Evolutionary conservation across 352 stramenopile genomes (phyloP).

Genomic region (Nothophytophthora sp.): DNA sequence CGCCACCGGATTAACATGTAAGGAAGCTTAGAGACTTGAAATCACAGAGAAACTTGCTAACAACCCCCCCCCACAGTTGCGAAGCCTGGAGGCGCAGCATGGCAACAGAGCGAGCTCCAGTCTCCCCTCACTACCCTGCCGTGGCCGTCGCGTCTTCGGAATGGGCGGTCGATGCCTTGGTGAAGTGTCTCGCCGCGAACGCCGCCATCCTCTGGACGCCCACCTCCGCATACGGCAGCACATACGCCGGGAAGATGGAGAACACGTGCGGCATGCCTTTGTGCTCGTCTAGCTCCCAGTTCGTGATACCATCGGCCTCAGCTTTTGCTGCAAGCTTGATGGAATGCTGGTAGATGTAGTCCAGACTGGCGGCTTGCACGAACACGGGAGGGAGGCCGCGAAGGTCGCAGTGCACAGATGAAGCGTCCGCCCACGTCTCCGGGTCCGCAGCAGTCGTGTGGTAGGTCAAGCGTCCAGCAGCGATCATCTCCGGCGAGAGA

Average conservation of each 20-base stretch:
- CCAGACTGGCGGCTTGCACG: slow-evolving; percentile 18
- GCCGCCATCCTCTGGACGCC: slow-evolving; percentile 16
- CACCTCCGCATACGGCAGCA: slow-evolving; percentile 27
- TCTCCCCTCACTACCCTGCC: too few relatives aligned
- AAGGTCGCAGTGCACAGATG: slow-evolving; percentile 23
- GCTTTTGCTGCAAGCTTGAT: slow-evolving; percentile 22
- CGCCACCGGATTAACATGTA: too few relatives aligned
- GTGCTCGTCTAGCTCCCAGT: slow-evolving; percentile 33
- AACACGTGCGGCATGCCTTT: slow-evolving; percentile 35
- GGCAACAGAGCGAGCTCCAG: too few relatives aligned
- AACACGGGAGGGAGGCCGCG: slow-evolving; percentile 16
- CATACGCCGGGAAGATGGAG: slow-evolving; percentile 25
- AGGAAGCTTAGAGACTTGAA: too few relatives aligned
- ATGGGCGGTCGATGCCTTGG: too few relatives aligned
- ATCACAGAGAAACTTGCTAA: too few relatives aligned
- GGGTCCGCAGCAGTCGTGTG: slow-evolving; percentile 3
- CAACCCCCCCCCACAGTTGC: too few relatives aligned
- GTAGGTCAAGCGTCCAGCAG: slow-evolving; percentile 1
- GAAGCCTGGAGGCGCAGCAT: too few relatives aligned
- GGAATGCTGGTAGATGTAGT: slow-evolving; percentile 14
- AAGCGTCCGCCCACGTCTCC: slow-evolving; percentile 14
- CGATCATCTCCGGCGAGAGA: slow-evolving; percentile 1
- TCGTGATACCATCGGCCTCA: slow-evolving; percentile 16
- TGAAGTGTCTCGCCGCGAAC: slow-evolving; percentile 21
- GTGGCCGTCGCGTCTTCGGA: too few relatives aligned